These are phyloP conservation scores for Rhizoclosmatium globosum DNA, from an alignment of 192 early-diverging fungal species.

Conservation along the genomic window DNA sequence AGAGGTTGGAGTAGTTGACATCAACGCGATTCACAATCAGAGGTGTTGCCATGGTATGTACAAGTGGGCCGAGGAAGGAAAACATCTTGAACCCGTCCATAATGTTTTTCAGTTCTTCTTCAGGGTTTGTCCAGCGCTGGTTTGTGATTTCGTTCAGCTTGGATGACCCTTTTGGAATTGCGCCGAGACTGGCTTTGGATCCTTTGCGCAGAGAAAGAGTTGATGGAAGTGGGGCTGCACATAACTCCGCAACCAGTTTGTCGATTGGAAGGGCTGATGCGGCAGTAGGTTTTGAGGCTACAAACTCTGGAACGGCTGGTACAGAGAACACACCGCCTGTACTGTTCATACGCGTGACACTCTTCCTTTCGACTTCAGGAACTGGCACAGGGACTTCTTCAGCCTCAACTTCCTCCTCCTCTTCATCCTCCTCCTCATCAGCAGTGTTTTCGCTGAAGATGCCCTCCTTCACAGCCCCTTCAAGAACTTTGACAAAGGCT, in stretches of 20 bases:
- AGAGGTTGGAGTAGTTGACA: neutral
- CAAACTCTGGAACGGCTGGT: constrained; percentile 11
- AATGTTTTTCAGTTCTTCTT: constrained; percentile 30
- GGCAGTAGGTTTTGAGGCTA: neutral
- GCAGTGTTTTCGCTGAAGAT: neutral
- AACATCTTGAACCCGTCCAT: constrained; percentile 35
- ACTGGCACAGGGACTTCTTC: neutral
- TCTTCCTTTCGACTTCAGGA: neutral
- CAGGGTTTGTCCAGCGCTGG: constrained; percentile 30
- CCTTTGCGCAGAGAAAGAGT: neutral
- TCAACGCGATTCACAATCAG: constrained; percentile 24
- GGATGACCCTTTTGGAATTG: neutral
- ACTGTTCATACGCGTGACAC: constrained; percentile 19
- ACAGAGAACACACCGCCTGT: constrained; percentile 24
- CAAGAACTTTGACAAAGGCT: constrained; percentile 8
- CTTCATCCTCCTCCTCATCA: constrained; percentile 11
- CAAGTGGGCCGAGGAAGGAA: constrained; percentile 24
- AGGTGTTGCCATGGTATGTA: constrained; percentile 25
- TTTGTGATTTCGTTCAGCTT: neutral
- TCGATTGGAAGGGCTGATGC: neutral
- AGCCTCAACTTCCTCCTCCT: constrained; percentile 1
- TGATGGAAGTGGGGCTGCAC: neutral
- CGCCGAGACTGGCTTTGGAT: too few relatives aligned
- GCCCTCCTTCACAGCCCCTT: constrained; percentile 5
- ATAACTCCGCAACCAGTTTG: neutral